phyloP scores from a whole-genome alignment of 2,329 filamentous ascomycete species.

The Sarocladium strictum region DNA sequence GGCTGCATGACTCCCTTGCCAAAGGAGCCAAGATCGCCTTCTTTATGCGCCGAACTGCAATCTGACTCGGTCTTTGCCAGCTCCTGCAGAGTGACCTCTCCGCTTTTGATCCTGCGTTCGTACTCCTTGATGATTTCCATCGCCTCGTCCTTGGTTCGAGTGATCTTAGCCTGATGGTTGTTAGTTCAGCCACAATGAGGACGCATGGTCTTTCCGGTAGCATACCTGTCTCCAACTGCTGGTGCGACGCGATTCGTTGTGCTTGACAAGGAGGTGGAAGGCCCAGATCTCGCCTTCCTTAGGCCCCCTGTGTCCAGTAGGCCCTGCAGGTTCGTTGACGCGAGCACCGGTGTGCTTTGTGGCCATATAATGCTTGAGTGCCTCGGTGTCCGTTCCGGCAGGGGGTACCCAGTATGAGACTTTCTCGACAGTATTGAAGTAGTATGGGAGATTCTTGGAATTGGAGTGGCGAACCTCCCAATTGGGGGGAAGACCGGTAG shows the following conservation, averaged over 20 bases:
- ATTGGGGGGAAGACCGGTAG: slow-evolving; percentile 67
- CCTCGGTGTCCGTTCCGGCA: slow-evolving; percentile 78
- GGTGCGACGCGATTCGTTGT: slow-evolving; percentile 78
- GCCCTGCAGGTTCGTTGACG: slow-evolving; percentile 11
- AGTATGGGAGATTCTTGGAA: slow-evolving; percentile 98
- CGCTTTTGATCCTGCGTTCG: slow-evolving; percentile 68
- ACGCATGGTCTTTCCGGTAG: too few species aligned
- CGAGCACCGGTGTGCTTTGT: slow-evolving; percentile 60
- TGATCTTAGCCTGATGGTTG: slow-evolving; percentile 64
- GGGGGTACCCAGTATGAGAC: slow-evolving; percentile 96
- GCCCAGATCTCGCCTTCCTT: slow-evolving; percentile 74
- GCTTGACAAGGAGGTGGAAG: slow-evolving; percentile 91
- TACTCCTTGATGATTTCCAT: slow-evolving; percentile 68
- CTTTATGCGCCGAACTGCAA: slow-evolving; percentile 91
- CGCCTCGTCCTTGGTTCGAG: slow-evolving; percentile 82
- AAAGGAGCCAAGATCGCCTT: slow-evolving; percentile 92
- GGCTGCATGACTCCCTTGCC: slow-evolving; percentile 95
- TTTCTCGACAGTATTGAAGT: slow-evolving; percentile 85
- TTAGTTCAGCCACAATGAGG: too few species aligned
- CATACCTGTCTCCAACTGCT: slow-evolving; percentile 82
- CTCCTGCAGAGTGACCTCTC: slow-evolving; percentile 66
- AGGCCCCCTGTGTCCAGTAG: slow-evolving; percentile 11
- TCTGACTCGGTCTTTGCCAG: slow-evolving; percentile 86
- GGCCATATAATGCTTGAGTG: slow-evolving; percentile 92
- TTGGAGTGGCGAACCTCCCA: slow-evolving; percentile 98